Base-by-base conservation (phyloP, 169 alveolate species). In the Prorocentrum cordatum region DNA sequence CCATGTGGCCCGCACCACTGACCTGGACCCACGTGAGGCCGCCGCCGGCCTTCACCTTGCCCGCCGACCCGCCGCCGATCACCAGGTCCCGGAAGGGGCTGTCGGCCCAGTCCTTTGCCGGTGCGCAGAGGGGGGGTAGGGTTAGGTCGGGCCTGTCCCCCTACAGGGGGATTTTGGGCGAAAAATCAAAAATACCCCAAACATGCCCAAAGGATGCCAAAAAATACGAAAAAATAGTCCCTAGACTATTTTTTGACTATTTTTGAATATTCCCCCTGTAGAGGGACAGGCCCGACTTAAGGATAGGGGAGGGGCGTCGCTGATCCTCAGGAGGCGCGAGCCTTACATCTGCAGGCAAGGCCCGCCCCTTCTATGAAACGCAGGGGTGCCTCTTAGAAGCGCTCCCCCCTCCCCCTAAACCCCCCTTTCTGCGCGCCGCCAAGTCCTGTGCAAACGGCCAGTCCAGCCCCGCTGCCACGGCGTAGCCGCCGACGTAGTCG, bases 1-100 rank as follows among this genome's bases (percentile, higher is more conserved):
- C 36, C 87, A 77, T 77, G 45, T 77, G 87, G 12, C 87, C 87
- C 5, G 87, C 87, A 4, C 59, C 73, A 6, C 24, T 31, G 22
- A 77, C 59, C 82, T 70, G 82, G 2, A 70, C 27, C 82, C 82
- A 70, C 1, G 82, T 70, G 61, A 70, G 31, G 18, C 82, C 82
- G 9, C 82, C 82, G 29, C 82, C 82, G 3, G 39, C 9, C 26
- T 70, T 10, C 29, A 16, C 27, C 39, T 70, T 1, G 0, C 82
- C 82, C 24, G 62, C 82, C 16, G 16, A 26, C 27, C 26, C 29
- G 6, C 27, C 42, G 22, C 26, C 16, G 42, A 70, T 2, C 3
- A 7, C 33, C 35, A 67, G 3, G 0, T 20, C 36, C 36, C n/a
- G 14, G 1, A 36, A 24, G 12, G 54, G 2, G 10, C 59, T 6